A percentile compares a stretch with the other conserved stretches of the same genome.
These are phyloP conservation scores for Cercospora sesami DNA, from an alignment of 2,329 filamentous ascomycete genomes.

Conservation along the genomic window DNA sequence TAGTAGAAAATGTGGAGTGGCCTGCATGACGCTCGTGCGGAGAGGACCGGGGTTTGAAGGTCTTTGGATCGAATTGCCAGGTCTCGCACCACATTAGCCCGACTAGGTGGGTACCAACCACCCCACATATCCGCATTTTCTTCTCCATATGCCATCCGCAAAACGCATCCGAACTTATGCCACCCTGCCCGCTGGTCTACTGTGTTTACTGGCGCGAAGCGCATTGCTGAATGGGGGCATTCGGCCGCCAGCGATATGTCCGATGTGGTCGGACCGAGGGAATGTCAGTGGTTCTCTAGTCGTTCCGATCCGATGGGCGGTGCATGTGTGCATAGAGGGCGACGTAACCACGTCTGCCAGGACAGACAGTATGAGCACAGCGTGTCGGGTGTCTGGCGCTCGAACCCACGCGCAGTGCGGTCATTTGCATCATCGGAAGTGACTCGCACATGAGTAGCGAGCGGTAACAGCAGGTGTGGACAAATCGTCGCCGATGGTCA, in stretches of 20 bases:
- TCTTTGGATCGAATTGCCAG: not conserved
- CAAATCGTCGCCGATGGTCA: not conserved
- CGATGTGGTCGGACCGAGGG: not conserved
- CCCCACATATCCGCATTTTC: not conserved
- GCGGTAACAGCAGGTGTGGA: not conserved
- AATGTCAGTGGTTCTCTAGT: not conserved
- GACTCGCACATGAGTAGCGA: not conserved
- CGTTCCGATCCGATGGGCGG: not conserved
- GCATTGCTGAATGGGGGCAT: not conserved
- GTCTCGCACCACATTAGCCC: slow-evolving; percentile 9
- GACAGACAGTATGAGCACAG: not conserved
- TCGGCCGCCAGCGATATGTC: not conserved
- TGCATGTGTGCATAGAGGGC: not conserved
- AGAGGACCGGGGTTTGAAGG: slow-evolving; percentile 17
- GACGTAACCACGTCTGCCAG: not conserved
- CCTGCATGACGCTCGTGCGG: slow-evolving; percentile 8
- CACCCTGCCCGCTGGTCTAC: not conserved
- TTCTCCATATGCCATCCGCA: not conserved
- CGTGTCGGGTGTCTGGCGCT: not conserved
- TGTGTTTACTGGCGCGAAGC: not conserved
- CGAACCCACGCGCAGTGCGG: not conserved
- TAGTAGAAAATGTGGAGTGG: slow-evolving; percentile 5
- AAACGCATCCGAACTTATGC: not conserved
- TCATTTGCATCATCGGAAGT: not conserved
- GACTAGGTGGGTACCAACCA: not conserved